phyloP scores from a whole-genome alignment of 1,139 yeast genomes.

The Scheffersomyces cryptocercus region DNA sequence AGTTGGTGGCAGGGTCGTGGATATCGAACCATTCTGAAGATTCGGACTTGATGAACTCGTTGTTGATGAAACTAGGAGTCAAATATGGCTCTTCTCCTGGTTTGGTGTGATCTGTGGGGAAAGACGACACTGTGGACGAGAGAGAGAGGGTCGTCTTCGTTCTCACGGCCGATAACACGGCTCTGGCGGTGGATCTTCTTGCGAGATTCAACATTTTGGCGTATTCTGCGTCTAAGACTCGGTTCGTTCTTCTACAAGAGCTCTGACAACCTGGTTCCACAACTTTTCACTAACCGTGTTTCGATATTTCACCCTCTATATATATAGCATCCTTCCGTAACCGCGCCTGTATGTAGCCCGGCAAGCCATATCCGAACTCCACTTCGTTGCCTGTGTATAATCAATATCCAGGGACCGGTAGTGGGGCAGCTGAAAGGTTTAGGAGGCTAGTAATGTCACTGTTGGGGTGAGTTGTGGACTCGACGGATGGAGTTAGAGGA shows the following conservation, averaged over 20 bases:
- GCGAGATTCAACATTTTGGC: conserved; percentile 10
- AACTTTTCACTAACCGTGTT: too few relatives aligned
- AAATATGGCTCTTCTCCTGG: conserved; percentile 44
- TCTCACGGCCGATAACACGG: conserved; percentile 11
- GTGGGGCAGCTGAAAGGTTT: neutral
- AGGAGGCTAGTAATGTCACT: too few relatives aligned
- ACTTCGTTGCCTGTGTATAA: neutral
- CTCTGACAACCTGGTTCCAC: too few relatives aligned
- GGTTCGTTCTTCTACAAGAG: too few relatives aligned
- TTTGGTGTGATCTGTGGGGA: conserved; percentile 51
- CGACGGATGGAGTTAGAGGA: too few relatives aligned
- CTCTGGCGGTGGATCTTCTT: conserved; percentile 5
- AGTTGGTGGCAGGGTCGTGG: conserved; percentile 76
- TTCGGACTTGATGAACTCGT: conserved; percentile 56
- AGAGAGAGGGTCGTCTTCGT: conserved; percentile 26
- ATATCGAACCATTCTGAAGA: conserved; percentile 68
- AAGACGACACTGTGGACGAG: conserved; percentile 32
- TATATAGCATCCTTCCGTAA: too few relatives aligned
- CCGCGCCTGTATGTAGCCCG: neutral
- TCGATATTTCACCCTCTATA: too few relatives aligned
- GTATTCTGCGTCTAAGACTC: neutral
- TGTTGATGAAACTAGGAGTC: conserved; percentile 61
- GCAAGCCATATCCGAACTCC: conserved; percentile 1
- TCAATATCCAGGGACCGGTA: neutral
- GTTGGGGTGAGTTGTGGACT: too few relatives aligned